A percentile compares a stretch with the other conserved stretches of the same genome.
Conservation (phyloP, 352 stramenopile species). For the Pythium chondricola region DNA sequence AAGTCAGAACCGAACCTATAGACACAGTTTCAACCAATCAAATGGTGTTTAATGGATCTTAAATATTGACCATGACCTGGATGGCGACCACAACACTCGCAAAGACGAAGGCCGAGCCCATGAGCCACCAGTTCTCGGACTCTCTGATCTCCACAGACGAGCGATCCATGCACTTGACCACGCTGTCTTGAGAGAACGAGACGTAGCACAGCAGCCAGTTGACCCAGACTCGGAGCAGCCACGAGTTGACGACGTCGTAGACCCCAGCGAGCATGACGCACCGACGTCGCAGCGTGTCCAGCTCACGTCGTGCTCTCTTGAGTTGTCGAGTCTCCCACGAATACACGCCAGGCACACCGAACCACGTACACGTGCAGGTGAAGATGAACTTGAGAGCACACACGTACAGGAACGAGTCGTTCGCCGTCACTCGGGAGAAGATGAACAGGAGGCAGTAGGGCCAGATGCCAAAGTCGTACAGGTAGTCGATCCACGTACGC, state of each 20-base stretch:
- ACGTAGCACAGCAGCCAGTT: slow-evolving; percentile 55
- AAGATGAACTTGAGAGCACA: slow-evolving; percentile 64
- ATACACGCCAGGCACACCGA: slow-evolving; percentile 50
- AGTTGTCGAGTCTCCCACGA: slow-evolving; percentile 45
- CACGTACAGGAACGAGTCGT: slow-evolving; percentile 36
- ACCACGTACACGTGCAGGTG: slow-evolving; percentile 61
- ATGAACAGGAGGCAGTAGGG: slow-evolving; percentile 59
- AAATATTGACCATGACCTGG: slow-evolving; percentile 62
- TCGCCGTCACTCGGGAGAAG: slow-evolving; percentile 34
- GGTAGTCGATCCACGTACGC: slow-evolving; percentile 39
- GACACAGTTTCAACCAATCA: neutral
- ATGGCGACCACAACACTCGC: slow-evolving; percentile 52
- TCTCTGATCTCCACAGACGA: slow-evolving; percentile 43
- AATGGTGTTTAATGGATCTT: slow-evolving; percentile 1
- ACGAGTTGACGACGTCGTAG: slow-evolving; percentile 58
- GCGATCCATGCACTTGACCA: slow-evolving; percentile 29
- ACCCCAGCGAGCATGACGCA: slow-evolving; percentile 49
- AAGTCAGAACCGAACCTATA: neutral
- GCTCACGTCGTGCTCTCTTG: slow-evolving; percentile 35
- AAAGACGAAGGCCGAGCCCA: slow-evolving; percentile 48
- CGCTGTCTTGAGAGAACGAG: slow-evolving; percentile 10
- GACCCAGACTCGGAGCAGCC: slow-evolving; percentile 44
- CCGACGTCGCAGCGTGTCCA: slow-evolving; percentile 38
- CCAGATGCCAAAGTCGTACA: slow-evolving; percentile 72
- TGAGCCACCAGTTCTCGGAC: slow-evolving; percentile 52